Evolutionary conservation across 805 yeast species (phyloP).

Genomic region (Candida adriatica): DNA sequence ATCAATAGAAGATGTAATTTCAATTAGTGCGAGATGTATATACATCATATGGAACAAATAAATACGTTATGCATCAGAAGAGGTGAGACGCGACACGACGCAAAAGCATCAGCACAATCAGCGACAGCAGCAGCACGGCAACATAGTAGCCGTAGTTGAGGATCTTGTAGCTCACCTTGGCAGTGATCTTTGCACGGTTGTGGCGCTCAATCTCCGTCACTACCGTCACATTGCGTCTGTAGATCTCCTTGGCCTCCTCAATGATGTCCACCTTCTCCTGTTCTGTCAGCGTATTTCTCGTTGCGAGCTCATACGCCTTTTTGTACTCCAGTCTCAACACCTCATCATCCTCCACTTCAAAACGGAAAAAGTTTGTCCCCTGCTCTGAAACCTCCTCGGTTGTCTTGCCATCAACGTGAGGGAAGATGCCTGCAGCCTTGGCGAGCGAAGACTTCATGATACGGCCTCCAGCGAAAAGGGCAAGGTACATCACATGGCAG

Average conservation of each 20-base stretch:
- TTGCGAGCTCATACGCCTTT: constrained; percentile 69
- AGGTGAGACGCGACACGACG: constrained; percentile 26
- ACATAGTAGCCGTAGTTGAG: constrained; percentile 47
- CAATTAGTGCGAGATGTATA: too few relatives aligned
- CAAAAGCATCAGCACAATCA: constrained; percentile 26
- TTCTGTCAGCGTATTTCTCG: constrained; percentile 66
- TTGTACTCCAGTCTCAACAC: constrained; percentile 60
- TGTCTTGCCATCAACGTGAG: constrained; percentile 60
- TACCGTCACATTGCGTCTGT: constrained; percentile 52
- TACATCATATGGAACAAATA: too few relatives aligned
- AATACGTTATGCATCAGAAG: constrained; percentile 1
- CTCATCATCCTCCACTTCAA: constrained; percentile 63
- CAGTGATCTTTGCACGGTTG: constrained; percentile 51
- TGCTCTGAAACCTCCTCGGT: constrained; percentile 51
- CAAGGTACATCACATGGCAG: constrained; percentile 79
- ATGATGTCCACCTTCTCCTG: constrained; percentile 63
- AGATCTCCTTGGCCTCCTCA: constrained; percentile 59
- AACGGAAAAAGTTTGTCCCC: constrained; percentile 68
- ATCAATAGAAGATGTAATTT: too few relatives aligned
- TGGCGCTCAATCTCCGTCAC: constrained; percentile 61
- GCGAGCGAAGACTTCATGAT: constrained; percentile 61
- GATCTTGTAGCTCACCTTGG: constrained; percentile 47
- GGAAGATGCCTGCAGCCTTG: constrained; percentile 66
- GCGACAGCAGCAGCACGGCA: constrained; percentile 27
- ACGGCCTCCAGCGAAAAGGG: constrained; percentile 81